Evolutionary conservation across 2,329 filamentous ascomycete species (phyloP).

Genomic region (Clonostachys sp.): DNA sequence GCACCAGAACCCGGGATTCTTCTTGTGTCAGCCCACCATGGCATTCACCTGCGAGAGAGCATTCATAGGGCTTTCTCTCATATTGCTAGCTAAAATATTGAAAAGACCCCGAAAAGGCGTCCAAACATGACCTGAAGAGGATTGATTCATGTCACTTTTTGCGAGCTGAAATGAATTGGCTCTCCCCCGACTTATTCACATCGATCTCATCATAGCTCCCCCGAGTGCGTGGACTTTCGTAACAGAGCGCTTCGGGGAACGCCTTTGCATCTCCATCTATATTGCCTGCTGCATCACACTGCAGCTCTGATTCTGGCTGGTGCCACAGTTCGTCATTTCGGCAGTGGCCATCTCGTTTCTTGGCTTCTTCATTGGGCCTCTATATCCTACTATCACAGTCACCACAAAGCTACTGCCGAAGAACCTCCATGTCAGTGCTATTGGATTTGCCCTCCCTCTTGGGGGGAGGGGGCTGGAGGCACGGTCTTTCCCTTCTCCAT

Average conservation of each 20-base stretch:
- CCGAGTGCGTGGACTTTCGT: constrained; percentile 54
- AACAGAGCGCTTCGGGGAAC: constrained; percentile 64
- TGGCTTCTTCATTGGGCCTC: constrained; percentile 70
- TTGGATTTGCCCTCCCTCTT: constrained; percentile 71
- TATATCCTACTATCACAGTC: constrained; percentile 69
- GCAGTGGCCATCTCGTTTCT: constrained; percentile 62
- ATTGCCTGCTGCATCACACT: constrained; percentile 54
- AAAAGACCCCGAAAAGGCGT: too few relatives aligned
- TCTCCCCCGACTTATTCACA: too few relatives aligned
- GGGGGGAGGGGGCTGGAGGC: constrained; percentile 69
- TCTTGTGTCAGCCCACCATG: too few relatives aligned
- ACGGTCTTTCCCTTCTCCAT: constrained; percentile 58
- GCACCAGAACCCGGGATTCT: too few relatives aligned
- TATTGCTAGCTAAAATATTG: too few relatives aligned
- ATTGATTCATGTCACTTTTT: too few relatives aligned
- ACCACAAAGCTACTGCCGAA: constrained; percentile 66
- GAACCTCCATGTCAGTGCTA: constrained; percentile 65
- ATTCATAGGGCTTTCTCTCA: too few relatives aligned
- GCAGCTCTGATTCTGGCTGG: constrained; percentile 51
- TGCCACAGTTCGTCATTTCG: constrained; percentile 56
- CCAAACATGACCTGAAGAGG: too few relatives aligned
- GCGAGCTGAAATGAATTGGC: too few relatives aligned
- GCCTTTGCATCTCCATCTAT: constrained; percentile 54
- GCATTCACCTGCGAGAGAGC: too few relatives aligned
- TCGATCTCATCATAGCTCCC: too few relatives aligned